Percentiles rank a stretch among this genome's conserved stretches.
These are phyloP conservation scores for Nothophaeocryptopus gaeumannii DNA, from an alignment of 2,329 filamentous ascomycete genomes.

Conservation along the genomic window DNA sequence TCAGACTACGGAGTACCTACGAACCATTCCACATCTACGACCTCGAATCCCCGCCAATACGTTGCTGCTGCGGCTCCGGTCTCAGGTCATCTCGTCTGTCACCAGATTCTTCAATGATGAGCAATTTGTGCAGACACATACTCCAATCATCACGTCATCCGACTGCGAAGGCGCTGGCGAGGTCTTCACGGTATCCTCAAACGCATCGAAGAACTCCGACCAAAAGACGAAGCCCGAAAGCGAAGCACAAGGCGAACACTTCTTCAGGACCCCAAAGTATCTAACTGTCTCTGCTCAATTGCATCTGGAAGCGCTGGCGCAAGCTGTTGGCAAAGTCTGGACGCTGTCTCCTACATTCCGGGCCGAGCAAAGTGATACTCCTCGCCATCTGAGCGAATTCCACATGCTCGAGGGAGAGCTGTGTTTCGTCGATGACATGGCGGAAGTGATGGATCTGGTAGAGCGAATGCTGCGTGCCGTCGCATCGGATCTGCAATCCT, in stretches of 20 bases:
- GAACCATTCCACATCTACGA: conserved; percentile 83
- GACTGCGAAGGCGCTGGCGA: conserved; percentile 97
- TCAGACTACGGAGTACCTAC: conserved; percentile 82
- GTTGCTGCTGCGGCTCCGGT: conserved; percentile 76
- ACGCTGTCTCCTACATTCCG: conserved; percentile 90
- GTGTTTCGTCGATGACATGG: conserved; percentile 69
- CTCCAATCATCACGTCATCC: conserved; percentile 91
- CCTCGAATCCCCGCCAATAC: conserved; percentile 77
- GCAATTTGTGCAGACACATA: conserved; percentile 78
- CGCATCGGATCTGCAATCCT: conserved; percentile 50
- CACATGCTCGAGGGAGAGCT: conserved; percentile 97
- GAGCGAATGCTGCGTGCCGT: conserved; percentile 70
- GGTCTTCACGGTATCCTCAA: conserved; percentile 68
- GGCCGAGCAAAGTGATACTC: conserved; percentile 88
- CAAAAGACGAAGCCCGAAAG: conserved; percentile 43
- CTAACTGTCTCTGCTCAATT: conserved; percentile 93
- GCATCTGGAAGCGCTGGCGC: conserved; percentile 87
- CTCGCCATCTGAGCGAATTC: conserved; percentile 92
- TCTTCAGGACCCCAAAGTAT: conserved; percentile 88
- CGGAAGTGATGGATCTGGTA: conserved; percentile 71
- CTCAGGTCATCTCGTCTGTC: conserved; percentile 70
- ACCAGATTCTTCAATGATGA: conserved; percentile 71
- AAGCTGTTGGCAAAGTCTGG: conserved; percentile 88
- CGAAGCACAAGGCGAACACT: conserved; percentile 46
- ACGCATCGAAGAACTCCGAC: conserved; percentile 29